Percentiles rank a stretch among this genome's conserved stretches.
These are phyloP conservation scores for Colletotrichum destructivum DNA, from an alignment of 2,329 filamentous ascomycete species.

Conservation along the genomic window DNA sequence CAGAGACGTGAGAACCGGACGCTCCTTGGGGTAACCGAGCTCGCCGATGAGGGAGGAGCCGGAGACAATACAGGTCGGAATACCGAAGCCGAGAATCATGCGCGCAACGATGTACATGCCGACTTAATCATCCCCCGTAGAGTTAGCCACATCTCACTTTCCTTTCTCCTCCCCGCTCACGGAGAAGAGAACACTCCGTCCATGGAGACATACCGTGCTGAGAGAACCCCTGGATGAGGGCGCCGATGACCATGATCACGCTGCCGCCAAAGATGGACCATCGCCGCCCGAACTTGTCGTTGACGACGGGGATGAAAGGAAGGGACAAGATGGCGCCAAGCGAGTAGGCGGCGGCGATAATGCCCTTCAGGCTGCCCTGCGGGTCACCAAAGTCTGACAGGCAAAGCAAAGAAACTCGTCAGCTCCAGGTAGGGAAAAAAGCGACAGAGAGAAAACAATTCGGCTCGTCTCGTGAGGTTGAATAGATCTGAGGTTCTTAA, in stretches of 20 bases:
- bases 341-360: slow-evolving; percentile 72
- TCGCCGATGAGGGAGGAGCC: slow-evolving; percentile 73
- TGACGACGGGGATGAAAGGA: slow-evolving; percentile 70
- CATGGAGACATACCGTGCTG: slow-evolving; percentile 55
- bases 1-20: slow-evolving; percentile 70
- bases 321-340: slow-evolving; percentile 72
- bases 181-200: background rate
- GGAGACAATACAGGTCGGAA: slow-evolving; percentile 72
- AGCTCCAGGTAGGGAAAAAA: background rate
- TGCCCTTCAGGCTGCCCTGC: slow-evolving; percentile 62
- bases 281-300: slow-evolving; percentile 69
- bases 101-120: slow-evolving; percentile 73
- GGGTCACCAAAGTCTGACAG: slow-evolving; percentile 61
- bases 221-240: slow-evolving; percentile 68
- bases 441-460: background rate
- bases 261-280: slow-evolving; percentile 71
- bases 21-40: slow-evolving; percentile 72
- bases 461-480: slow-evolving; percentile 27
- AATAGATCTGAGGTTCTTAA: slow-evolving; percentile 2
- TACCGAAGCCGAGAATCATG: slow-evolving; percentile 73
- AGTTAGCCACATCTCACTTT: background rate
- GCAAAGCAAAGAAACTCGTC: background rate
- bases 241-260: slow-evolving; percentile 67
- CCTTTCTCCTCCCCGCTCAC: no score
- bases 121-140: slow-evolving; percentile 42